These are phyloP conservation scores for Malus hybrid DNA, from an alignment of 331 rosid species.

Conservation along the genomic window DNA sequence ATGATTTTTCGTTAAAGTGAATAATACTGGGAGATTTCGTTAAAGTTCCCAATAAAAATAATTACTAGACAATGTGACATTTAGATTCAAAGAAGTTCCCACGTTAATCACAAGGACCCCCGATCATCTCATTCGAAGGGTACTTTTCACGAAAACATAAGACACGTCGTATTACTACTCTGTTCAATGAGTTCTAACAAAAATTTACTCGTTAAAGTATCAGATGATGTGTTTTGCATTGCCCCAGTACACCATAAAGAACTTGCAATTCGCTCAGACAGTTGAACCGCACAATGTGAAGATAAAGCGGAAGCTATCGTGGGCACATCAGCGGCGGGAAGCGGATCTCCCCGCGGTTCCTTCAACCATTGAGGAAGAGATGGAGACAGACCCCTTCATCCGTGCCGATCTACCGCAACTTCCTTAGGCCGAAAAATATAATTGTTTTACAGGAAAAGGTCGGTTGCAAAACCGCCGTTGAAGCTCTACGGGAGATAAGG, in stretches of 20 bases:
- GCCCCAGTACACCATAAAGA: slow-evolving; percentile 61
- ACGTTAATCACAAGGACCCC: fast-evolving
- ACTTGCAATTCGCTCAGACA: slow-evolving; percentile 74
- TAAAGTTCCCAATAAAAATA: too few relatives aligned
- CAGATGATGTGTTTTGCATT: background rate
- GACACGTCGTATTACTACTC: too few relatives aligned
- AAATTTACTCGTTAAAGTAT: too few relatives aligned
- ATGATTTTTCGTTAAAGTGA: too few relatives aligned
- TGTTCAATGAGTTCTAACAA: too few relatives aligned
- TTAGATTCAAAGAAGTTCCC: too few relatives aligned
- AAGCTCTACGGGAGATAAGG: slow-evolving; percentile 61
- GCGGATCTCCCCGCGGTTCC: slow-evolving; percentile 79
- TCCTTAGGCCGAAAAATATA: background rate
- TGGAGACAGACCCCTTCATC: slow-evolving; percentile 81
- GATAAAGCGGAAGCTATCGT: slow-evolving; percentile 51
- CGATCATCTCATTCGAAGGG: fast-evolving
- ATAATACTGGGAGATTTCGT: too few relatives aligned
- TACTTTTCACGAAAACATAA: too few relatives aligned
- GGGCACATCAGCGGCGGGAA: slow-evolving; percentile 69
- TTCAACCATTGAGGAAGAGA: slow-evolving; percentile 78
- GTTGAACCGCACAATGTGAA: slow-evolving; percentile 65
- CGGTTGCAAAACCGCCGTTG: slow-evolving; percentile 49
- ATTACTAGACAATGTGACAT: too few relatives aligned
- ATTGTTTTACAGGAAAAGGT: slow-evolving; percentile 46
- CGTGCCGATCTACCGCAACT: slow-evolving; percentile 48